These are phyloP conservation scores for Starmerella gropengiesseri DNA, from an alignment of 805 yeast genomes.

Conservation along the genomic window DNA sequence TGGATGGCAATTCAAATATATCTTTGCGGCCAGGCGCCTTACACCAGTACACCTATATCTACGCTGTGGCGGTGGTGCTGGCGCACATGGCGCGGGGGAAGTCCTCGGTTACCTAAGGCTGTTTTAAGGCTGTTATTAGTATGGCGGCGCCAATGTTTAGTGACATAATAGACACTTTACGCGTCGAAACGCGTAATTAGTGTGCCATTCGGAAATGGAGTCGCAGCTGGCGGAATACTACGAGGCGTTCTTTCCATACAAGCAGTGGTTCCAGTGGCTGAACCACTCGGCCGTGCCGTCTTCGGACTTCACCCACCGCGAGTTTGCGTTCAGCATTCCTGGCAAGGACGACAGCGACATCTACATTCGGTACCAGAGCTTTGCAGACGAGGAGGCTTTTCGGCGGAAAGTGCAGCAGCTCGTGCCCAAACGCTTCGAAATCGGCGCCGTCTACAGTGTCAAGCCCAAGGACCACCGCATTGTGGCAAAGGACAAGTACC, in stretches of 20 bases:
- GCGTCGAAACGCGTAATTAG: no score
- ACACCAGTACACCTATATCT: no score
- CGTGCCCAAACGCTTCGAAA: constrained; percentile 83
- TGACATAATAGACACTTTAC: no score
- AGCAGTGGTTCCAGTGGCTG: constrained; percentile 75
- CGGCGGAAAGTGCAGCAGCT: constrained; percentile 61
- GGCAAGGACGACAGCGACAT: constrained; percentile 46
- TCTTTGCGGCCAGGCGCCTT: no score
- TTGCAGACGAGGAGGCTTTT: constrained; percentile 53
- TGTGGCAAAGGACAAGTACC: constrained; percentile 63
- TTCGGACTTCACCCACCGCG: constrained; percentile 74
- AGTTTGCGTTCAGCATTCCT: constrained; percentile 81
- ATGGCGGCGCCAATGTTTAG: no score
- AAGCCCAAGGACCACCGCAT: constrained; percentile 80
- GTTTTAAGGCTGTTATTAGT: no score
- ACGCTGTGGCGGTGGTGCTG: no score
- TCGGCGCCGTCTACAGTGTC: constrained; percentile 82
- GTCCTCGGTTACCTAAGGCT: no score
- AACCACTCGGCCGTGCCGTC: constrained; percentile 71
- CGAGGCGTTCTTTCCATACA: constrained; percentile 53
- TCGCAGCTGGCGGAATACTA: constrained; percentile 24
- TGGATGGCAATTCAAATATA: no score
- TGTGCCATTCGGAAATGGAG: constrained; percentile 4
- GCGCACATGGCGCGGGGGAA: no score
- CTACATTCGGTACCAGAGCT: constrained; percentile 82